Base-by-base conservation (phyloP, 257 asterid species). In the Solanum sparsipilum region DNA sequence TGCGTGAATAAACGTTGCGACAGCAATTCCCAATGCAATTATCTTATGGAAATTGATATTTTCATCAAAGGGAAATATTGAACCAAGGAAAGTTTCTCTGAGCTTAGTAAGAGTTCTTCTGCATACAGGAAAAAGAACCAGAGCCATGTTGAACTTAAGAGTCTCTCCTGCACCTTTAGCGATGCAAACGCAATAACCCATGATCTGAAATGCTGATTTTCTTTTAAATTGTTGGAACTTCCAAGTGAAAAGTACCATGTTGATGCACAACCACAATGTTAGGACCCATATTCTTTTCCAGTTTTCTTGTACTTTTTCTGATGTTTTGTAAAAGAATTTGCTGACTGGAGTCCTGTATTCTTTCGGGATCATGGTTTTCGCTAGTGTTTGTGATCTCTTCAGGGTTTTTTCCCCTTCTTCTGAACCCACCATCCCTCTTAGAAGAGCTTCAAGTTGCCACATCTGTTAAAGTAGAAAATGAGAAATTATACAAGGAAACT, bases 151-250 rank as follows among this genome's bases (percentile, higher is more conserved):
- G 92, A 96, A 92, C 90, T 96, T 96, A 3, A 92, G 86, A 5
- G 94, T 93, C 92, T 96, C 99, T 0, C 95, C 99, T 20, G 96
- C 93, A 29, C 95, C 98, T 75, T 96, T 96, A 27, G 99, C 99
- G 1, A 92, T 86, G 91, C 98, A 95, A 4, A 97, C 89, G 39
- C 99, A 95, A 58, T 95, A 92, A 8, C 98, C 98, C 95, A 96
- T 83, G 48, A 96, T 93, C 88, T 93, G 88, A 56, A 95, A 97
- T 1, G 95, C 94, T 0, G 89, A 86, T 41, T 88, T 86, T 10
- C 90, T n/a, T 58, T 87, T 90, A 65, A 84, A 95, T n/a, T 94
- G 92, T 13, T 89, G n/a, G 88, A 93, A 92, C 48, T 96, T 97
- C 92, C 94, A 95, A 2, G 87, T 34, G 86, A 97, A 96, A 36